Evolutionary conservation across 2,329 filamentous ascomycete genomes (phyloP), one percentile per base, ranked within the genome.

Genomic region (Colletotrichum camelliae): DNA sequence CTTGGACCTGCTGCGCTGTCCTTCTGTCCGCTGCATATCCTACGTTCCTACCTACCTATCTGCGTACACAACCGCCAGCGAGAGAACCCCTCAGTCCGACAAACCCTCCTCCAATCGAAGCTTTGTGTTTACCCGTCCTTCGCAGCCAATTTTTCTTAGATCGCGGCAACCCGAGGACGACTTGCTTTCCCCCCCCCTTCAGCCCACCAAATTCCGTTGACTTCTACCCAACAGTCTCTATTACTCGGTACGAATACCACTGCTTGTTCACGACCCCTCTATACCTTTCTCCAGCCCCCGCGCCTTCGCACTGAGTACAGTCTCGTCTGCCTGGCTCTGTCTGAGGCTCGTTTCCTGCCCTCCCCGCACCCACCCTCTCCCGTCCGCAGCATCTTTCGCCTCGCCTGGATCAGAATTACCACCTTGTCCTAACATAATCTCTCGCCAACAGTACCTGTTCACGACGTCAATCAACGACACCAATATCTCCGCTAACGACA

Each of bases 121-220:
- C 74, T 67, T 73, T 76, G 74, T 52, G 70, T 76, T 73, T 76
- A 74, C 70, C 61, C 70, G 69, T 67, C 58, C 48, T 75, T 75
- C 74, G 69, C 48, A 13, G 43, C n/a, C 43, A 21, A 75, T 71
- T 76, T 76, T 76, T 61, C 61, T 76, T 75, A 21, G 67, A 75
- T 76, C 57, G 70, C 74, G 55, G 70, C 70, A 69, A 68, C 43
- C 73, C 73, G 69, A 76, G 70, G 33, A 68, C 64, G 74, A 29
- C 64, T 74, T 70, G 58, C 67, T 61, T 75, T 66, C 35, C 13
- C 21, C 31, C 31, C 39, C 31, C 39, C 55, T 58, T 55, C 16
- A 66, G 43, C 60, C 33, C 35, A 37, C 43, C 60, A 48, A n/a
- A 24, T 24, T 43, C 57, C 10, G 70, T 76, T 73, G 74, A 74